Percentiles rank a stretch among this genome's conserved stretches.
Conservation (phyloP, 2,329 filamentous ascomycete species). For the Fusarium succisae region DNA sequence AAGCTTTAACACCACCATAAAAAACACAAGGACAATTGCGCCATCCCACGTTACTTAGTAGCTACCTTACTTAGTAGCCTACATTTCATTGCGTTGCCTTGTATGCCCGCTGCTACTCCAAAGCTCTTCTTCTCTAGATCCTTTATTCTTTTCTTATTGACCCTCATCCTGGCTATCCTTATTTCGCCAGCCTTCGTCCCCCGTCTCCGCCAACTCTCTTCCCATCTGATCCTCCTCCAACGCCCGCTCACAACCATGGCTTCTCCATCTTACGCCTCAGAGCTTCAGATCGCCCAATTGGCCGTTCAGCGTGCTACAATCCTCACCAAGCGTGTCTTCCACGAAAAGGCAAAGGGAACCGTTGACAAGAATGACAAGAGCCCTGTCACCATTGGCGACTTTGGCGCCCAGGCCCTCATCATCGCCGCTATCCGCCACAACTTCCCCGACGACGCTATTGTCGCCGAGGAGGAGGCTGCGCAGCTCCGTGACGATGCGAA, state of each 20-base stretch:
- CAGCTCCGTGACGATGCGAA: constrained; percentile 76
- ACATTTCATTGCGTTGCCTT: constrained; percentile 18
- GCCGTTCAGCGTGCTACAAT: constrained; percentile 81
- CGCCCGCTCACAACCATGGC: constrained; percentile 47
- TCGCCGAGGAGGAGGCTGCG: constrained; percentile 93
- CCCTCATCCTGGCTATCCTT: constrained; percentile 44
- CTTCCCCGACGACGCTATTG: constrained; percentile 90
- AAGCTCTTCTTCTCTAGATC: constrained; percentile 9
- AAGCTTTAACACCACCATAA: not conserved
- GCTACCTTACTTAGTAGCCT: not conserved
- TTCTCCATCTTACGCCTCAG: constrained; percentile 69
- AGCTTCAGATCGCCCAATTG: constrained; percentile 85
- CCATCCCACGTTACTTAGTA: constrained; percentile 33
- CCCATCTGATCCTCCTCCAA: constrained; percentile 38
- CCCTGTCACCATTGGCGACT: constrained; percentile 97
- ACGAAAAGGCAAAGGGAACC: constrained; percentile 93
- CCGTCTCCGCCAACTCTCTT: constrained; percentile 43
- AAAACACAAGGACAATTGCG: constrained; percentile 15
- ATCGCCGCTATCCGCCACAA: constrained; percentile 88
- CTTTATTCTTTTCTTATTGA: constrained; percentile 32
- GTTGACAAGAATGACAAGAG: constrained; percentile 91
- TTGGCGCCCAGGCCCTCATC: constrained; percentile 96
- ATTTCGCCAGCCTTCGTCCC: constrained; percentile 38
- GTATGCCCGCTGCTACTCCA: constrained; percentile 23
- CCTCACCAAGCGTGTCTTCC: constrained; percentile 64